Conservation (phyloP, 2,329 filamentous ascomycete genomes). For the Colletotrichum sidae region DNA sequence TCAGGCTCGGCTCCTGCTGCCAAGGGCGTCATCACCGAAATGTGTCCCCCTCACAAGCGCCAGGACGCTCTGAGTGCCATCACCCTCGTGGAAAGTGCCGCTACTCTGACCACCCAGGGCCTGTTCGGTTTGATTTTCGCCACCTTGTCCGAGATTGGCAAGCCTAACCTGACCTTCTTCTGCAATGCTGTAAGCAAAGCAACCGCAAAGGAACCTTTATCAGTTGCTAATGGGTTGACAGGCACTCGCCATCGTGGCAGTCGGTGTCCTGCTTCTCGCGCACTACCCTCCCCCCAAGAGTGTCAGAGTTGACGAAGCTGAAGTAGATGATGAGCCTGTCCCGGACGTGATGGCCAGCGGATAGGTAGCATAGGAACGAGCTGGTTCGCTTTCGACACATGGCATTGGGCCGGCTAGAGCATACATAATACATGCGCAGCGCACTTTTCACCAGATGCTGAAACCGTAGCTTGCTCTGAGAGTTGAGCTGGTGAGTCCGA, state of each 20-base stretch:
- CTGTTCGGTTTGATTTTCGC: constrained; percentile 77
- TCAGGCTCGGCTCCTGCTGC: constrained; percentile 77
- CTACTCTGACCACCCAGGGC: constrained; percentile 70
- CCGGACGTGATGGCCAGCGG: too few relatives aligned
- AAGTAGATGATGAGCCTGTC: constrained; percentile 9
- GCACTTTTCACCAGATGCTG: too few relatives aligned
- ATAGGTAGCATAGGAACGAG: too few relatives aligned
- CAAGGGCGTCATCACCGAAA: constrained; percentile 79
- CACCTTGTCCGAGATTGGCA: constrained; percentile 68
- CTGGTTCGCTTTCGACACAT: too few relatives aligned
- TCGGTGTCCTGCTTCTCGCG: constrained; percentile 56
- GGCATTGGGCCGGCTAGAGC: too few relatives aligned
- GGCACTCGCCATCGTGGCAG: constrained; percentile 66
- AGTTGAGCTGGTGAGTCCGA: too few relatives aligned
- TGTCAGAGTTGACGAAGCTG: constrained; percentile 49
- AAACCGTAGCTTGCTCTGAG: too few relatives aligned
- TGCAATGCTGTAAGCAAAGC: constrained; percentile 68
- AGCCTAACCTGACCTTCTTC: constrained; percentile 72
- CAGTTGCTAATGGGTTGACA: constrained; percentile 42
- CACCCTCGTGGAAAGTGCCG: constrained; percentile 77
- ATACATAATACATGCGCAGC: too few relatives aligned
- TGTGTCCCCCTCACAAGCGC: constrained; percentile 71
- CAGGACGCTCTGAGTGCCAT: constrained; percentile 77
- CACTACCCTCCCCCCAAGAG: constrained; percentile 58
- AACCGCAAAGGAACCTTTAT: neutral